Conservation (phyloP, 768 basidiomycete species). For the Trametes meyenii region DNA sequence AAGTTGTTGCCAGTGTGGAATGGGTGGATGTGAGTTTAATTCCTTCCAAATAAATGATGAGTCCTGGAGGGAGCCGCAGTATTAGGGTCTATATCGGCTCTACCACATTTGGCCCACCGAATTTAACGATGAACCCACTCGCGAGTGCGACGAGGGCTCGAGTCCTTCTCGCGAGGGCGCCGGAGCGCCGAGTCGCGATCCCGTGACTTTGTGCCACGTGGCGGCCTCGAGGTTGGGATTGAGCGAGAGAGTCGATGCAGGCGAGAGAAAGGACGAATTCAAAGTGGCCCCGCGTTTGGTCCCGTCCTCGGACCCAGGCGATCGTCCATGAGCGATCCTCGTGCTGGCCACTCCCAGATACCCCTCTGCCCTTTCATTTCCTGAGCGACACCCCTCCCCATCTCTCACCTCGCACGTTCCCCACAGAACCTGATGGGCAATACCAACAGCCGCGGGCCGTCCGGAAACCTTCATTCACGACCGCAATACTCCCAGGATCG, state of each 20-base stretch:
- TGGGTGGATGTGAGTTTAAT: slow-evolving; percentile 13
- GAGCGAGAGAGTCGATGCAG: not conserved
- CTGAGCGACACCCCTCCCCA: not conserved
- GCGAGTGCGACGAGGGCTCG: not conserved
- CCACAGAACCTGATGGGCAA: slow-evolving; percentile 20
- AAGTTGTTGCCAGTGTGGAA: not conserved
- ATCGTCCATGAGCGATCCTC: slow-evolving; percentile 8
- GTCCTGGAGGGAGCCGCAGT: not conserved
- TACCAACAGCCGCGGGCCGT: slow-evolving; percentile 17
- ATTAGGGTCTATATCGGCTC: not conserved
- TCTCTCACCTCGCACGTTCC: not conserved
- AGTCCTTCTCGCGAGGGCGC: not conserved
- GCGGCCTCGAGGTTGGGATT: slow-evolving; percentile 15
- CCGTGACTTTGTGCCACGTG: slow-evolving; percentile 15
- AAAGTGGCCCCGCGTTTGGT: too few species aligned
- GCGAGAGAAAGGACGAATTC: not conserved
- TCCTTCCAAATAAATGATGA: not conserved
- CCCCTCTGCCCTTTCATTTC: slow-evolving; percentile 1
- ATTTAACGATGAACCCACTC: too few species aligned
- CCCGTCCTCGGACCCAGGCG: not conserved
- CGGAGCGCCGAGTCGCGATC: slow-evolving; percentile 8
- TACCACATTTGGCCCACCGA: not conserved
- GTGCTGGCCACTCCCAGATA: slow-evolving; percentile 3
- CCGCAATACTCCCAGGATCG: slow-evolving; percentile 5
- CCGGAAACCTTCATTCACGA: not conserved